Conservation (phyloP, 306 rosid species). For the Corylus americana region DNA sequence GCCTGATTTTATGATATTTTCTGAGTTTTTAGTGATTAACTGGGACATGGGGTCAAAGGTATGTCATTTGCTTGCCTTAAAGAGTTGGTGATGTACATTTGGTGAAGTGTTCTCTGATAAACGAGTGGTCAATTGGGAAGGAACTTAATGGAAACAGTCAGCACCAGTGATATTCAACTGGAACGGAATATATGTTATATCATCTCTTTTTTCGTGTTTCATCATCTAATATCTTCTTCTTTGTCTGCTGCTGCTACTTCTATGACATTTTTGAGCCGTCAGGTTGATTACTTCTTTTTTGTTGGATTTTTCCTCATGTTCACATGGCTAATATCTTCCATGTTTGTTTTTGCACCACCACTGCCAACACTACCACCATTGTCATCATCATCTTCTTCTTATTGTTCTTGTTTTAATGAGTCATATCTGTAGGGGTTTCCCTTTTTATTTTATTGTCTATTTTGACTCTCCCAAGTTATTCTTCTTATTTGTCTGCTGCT, state of each 20-base stretch:
- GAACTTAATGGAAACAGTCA: not conserved
- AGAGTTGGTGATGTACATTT: not conserved
- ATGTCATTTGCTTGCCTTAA: not conserved
- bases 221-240: not conserved
- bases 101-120: not conserved
- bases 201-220: not conserved
- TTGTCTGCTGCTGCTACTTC: too few species aligned
- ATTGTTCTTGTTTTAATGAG: not conserved
- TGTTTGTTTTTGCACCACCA: constrained; percentile 1
- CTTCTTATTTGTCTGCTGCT: too few species aligned
- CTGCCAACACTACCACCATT: too few species aligned
- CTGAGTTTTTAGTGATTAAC: not conserved
- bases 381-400: not conserved
- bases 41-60: not conserved
- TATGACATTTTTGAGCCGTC: not conserved
- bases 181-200: not conserved
- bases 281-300: not conserved
- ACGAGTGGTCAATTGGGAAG: not conserved
- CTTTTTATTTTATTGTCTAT: not conserved
- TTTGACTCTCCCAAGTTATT: not conserved
- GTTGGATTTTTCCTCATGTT: not conserved
- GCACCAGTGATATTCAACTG: not conserved
- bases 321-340: not conserved
- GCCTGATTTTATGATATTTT: not conserved
- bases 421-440: not conserved